Evolutionary conservation across 208 protist genomes (phyloP), one percentile per base, ranked within the genome.

Genomic region (Trypanosoma scelopori): DNA sequence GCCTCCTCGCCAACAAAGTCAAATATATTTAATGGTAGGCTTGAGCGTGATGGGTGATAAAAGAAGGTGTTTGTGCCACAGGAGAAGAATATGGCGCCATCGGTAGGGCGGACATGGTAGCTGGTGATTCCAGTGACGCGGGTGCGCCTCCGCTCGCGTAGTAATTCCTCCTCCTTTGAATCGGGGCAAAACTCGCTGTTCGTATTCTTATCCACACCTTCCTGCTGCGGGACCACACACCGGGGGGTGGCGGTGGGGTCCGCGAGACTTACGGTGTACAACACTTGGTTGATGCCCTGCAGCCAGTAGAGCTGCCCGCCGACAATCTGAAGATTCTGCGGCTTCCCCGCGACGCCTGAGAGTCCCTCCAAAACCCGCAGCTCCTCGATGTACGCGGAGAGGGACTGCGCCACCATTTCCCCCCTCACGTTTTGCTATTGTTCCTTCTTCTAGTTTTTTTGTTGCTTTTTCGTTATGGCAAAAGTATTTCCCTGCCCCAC

Each of bases 91-190:
- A 93, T 74, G 18, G 82, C 82, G 45, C 73, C 76, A 47, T 89
- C 87, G 39, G 32, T 59, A 32, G 59, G 43, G 16, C 82, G 81
- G 13, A 94, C 69, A 41, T 68, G 72, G 58, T 82, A 94, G 52
- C 32, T 79, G 18, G 48, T 71, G 59, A 94, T 85, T 55, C 89
- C 89, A 13, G 72, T 89, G 42, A 84, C 76, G 18, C 62, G 58
- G 22, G 57, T 83, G 45, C 89, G 85, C 47, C 64, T 80, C 27
- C 89, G 83, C 71, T 94, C 89, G 23, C 89, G 89, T 27, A 94
- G 69, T 52, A 94, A 64, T 57, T 94, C 89, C 50, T 94, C 89
- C 48, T 92, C 89, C 65, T 89, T 90, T 6, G 69, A 59, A 35
- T 50, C 39, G 11, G 51, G 49, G 15, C 5, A n/a, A 43, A 28